Base-by-base conservation (phyloP, 345 rosid genomes). In the Psidium guajava region DNA sequence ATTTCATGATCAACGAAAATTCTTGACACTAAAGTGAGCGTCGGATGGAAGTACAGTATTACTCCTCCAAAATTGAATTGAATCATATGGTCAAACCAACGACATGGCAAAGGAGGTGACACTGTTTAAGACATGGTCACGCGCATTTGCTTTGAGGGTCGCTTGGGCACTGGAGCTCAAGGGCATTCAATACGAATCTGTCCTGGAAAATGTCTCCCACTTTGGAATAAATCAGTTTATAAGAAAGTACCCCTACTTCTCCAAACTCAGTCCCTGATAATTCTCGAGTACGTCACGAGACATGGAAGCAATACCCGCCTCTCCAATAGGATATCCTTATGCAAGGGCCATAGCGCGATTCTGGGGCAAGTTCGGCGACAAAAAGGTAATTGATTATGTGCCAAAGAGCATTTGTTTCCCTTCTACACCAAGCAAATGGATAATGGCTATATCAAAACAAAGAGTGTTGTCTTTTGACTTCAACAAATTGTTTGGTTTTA, bases 281-380 rank as follows among this genome's bases (percentile, higher is more conserved):
- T 84, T 20, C 52, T 85, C 2, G 83, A 85, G 74, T 85, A 85
- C 54, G 36, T 85, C 5, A 85, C 3, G 86, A 85, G 40, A n/a
- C 86, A 21, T 85, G 86, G 86, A 85, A 81, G 18, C 75, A 81
- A 50, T 5, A 85, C 32, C 75, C 77, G n/a, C 86, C 57, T 28
- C 56, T 85, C 75, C 86, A 83, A 18, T 25, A n/a, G 75, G 86
- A n/a, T n/a, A 85, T 44, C 86, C 86, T 16, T 49, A 53, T 51
- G 86, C 27, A 1, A 54, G 84, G 47, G 86, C 86, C 83, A 44
- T 42, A 11, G 86, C 80, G 3, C 75, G 84, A 56, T 81, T 85
- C 27, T 85, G 83, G 87, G 87, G 84, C 77, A 81, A 58, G 50
- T 81, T 81, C 15, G 84, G 80, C 15, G 84, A 85, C 3, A 84